Evolutionary conservation across 73 alveolate genomes (phyloP).

Genomic region (Paramecium sexaurelia): DNA sequence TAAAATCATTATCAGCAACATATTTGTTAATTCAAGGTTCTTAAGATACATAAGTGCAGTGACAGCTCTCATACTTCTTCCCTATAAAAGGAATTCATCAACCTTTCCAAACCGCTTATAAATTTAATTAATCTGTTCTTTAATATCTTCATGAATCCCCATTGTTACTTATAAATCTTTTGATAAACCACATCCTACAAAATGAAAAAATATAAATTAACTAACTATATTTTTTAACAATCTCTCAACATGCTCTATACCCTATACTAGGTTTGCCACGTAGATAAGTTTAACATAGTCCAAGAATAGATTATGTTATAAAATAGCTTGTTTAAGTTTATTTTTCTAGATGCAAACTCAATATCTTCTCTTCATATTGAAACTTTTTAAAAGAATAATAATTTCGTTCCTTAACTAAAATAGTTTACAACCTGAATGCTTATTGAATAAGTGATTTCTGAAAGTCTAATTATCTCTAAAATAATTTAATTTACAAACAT

Average conservation of each 20-base stretch:
- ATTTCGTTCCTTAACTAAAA: slow-evolving; percentile 45
- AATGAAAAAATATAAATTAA: slow-evolving; percentile 82
- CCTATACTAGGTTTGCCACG: slow-evolving; percentile 95
- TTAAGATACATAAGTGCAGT: slow-evolving; percentile 87
- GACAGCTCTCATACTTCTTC: slow-evolving; percentile 98
- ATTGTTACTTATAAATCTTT: slow-evolving; percentile 92
- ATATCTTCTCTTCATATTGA: slow-evolving; percentile 65
- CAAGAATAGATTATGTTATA: slow-evolving; percentile 63
- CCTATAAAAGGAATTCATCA: slow-evolving; percentile 90
- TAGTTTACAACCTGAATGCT: slow-evolving; percentile 62
- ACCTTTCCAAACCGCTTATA: slow-evolving; percentile 80
- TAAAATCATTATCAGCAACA: slow-evolving; percentile 92
- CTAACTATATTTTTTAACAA: slow-evolving; percentile 78
- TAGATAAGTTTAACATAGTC: slow-evolving; percentile 88
- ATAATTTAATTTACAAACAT: too few species aligned
- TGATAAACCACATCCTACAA: slow-evolving; percentile 93
- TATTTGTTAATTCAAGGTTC: slow-evolving; percentile 82
- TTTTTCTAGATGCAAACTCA: slow-evolving; percentile 73
- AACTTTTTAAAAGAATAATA: slow-evolving; percentile 61
- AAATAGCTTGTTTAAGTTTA: slow-evolving; percentile 77
- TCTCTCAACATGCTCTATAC: slow-evolving; percentile 75
- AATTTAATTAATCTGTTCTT: slow-evolving; percentile 80
- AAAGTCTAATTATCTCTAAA: slow-evolving; percentile 85
- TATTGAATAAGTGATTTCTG: slow-evolving; percentile 75
- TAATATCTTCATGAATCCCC: slow-evolving; percentile 92